A percentile compares a stretch with the other conserved stretches of the same genome.
Conservation (phyloP, 1,284 basidiomycete species). For the Cutaneotrichosporon sp. region DNA sequence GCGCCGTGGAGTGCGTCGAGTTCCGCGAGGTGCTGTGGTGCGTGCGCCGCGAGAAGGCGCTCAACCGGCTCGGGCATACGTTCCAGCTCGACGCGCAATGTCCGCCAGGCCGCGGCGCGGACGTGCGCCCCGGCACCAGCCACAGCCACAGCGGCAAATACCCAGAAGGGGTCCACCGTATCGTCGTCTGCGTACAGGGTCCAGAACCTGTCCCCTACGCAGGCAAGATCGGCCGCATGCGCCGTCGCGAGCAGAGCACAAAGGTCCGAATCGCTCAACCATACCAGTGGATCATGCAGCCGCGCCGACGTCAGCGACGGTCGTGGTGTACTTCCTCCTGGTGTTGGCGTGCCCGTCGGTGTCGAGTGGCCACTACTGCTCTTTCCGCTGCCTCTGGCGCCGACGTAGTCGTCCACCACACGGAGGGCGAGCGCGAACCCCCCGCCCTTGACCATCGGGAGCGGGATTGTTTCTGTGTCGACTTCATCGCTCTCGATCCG, state of each 20-base stretch:
- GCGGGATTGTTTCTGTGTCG: neutral
- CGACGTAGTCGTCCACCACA: neutral
- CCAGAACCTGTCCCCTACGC: neutral
- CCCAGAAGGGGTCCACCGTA: neutral
- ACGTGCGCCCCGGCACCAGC: neutral
- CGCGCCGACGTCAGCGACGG: neutral
- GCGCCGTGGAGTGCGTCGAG: neutral
- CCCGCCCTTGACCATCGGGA: neutral
- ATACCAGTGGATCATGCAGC: neutral
- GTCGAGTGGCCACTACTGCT: neutral
- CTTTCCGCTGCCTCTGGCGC: neutral
- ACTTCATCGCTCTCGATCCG: too few species aligned
- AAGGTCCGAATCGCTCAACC: neutral
- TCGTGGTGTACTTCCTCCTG: neutral
- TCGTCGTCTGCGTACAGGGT: neutral
- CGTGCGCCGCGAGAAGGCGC: neutral
- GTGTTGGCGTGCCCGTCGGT: neutral
- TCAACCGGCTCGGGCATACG: neutral
- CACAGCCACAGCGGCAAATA: neutral
- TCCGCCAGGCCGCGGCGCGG: neutral
- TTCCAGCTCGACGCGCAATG: neutral
- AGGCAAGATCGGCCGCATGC: neutral
- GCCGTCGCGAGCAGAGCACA: neutral
- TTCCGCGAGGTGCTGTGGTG: neutral
- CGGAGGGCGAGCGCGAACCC: neutral